Evolutionary conservation across 2,329 filamentous ascomycete genomes (phyloP).

Genomic region (Incumbomyces delicatus): DNA sequence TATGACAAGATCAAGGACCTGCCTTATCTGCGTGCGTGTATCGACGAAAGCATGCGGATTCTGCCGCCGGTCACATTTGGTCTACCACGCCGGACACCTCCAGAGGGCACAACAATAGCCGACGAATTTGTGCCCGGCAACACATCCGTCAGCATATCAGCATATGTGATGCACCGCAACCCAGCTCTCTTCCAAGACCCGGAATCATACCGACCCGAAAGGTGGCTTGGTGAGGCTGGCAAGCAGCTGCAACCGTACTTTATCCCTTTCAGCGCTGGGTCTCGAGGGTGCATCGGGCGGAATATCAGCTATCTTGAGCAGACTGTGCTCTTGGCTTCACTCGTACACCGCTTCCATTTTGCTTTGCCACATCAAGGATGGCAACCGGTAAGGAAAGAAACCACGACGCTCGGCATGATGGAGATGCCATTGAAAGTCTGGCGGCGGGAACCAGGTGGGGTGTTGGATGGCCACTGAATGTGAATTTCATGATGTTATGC

Average conservation of each 20-base stretch:
- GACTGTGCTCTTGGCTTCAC: slow-evolving; percentile 33
- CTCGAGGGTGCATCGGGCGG: slow-evolving; percentile 32
- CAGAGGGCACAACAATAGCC: slow-evolving; percentile 34
- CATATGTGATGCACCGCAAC: slow-evolving; percentile 32
- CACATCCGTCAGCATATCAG: slow-evolving; percentile 36
- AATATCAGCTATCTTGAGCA: slow-evolving; percentile 40
- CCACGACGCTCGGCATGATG: background rate
- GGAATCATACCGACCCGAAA: slow-evolving; percentile 28
- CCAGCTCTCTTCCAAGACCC: slow-evolving; percentile 29
- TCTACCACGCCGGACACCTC: slow-evolving; percentile 36
- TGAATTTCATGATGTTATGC: no score
- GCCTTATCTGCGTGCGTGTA: slow-evolving; percentile 43
- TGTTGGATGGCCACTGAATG: no score
- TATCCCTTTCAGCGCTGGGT: slow-evolving; percentile 30
- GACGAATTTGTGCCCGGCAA: slow-evolving; percentile 38
- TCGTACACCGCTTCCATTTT: slow-evolving; percentile 22
- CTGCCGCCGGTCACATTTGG: slow-evolving; percentile 35
- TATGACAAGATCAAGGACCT: slow-evolving; percentile 44
- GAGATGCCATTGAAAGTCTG: background rate
- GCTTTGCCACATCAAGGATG: background rate
- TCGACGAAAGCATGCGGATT: slow-evolving; percentile 42
- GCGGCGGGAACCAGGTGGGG: background rate
- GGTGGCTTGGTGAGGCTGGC: slow-evolving; percentile 10
- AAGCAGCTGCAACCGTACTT: slow-evolving; percentile 13
- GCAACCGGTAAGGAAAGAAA: background rate